Percentiles rank a stretch among this genome's conserved stretches.
Evolutionary conservation across 225 moss, liverwort and hornwort species (phyloP).

Genomic region (Asterella californica): DNA sequence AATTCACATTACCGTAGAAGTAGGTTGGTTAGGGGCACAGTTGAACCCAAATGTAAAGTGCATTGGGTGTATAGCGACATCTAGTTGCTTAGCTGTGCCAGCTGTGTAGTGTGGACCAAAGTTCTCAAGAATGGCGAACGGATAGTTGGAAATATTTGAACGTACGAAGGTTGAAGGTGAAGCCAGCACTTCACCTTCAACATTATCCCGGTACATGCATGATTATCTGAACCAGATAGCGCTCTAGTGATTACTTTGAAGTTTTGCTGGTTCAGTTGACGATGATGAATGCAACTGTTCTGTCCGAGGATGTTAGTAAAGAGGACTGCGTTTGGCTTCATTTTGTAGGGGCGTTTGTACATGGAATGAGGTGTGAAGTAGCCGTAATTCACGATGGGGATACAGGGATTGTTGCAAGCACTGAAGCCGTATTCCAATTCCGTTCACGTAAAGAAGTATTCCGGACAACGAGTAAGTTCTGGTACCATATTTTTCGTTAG

Average conservation of each 20-base stretch:
- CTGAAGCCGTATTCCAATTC: slow-evolving; percentile 44
- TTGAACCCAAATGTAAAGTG: background rate
- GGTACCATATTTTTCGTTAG: background rate
- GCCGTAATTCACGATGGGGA: slow-evolving; percentile 38
- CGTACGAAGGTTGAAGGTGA: too few species aligned
- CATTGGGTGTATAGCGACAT: background rate
- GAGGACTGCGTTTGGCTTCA: background rate
- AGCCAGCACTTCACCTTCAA: background rate
- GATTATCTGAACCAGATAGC: background rate
- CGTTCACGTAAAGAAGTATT: slow-evolving; percentile 47
- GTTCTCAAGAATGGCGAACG: background rate
- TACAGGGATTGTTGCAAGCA: slow-evolving; percentile 41
- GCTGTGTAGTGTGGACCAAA: background rate
- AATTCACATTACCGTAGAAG: background rate
- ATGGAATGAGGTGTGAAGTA: background rate
- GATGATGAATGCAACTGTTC: too few species aligned
- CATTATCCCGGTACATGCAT: background rate
- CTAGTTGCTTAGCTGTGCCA: background rate
- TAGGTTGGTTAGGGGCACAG: background rate
- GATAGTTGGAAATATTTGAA: background rate
- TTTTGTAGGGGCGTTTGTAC: background rate
- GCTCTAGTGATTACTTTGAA: background rate
- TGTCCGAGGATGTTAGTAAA: background rate
- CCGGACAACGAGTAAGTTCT: slow-evolving; percentile 46
- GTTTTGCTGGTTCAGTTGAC: background rate